Evolutionary conservation across 345 rosid genomes (phyloP), one percentile per base, ranked within the genome.

Genomic region (Dipteronia sinensis): DNA sequence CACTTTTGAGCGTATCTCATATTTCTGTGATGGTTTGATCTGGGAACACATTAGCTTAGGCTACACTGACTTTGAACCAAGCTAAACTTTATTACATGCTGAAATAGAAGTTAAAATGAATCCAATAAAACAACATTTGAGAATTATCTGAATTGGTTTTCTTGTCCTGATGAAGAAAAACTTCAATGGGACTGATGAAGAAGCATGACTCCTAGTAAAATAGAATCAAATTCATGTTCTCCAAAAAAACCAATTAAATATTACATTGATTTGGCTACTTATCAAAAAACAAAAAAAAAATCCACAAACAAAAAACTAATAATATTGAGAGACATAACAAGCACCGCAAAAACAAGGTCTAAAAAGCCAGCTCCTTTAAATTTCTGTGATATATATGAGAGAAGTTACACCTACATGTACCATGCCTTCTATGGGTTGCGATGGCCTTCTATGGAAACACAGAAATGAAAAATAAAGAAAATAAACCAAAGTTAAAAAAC

Each of bases 381-480:
- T 77, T 83, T 76, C 76, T 84, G 78, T 85, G 87, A 80, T 86
- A 89, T 87, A 79, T 78, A 78, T 66, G 77, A 76, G 78, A 78
- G 64, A 81, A 78, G 78, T 82, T 83, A 85, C 82, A 82, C 56
- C 89, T 82, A 80, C 84, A 81, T 81, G 76, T 82, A 82, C 87
- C 85, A 69, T 81, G 81, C 75, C 73, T 86, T 81, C 86, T 84
- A 82, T 83, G 38, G 76, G 67, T 74, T 84, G 83, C 68, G 74
- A 74, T 69, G 79, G 78, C 85, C 83, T 83, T 70, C 90, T 84
- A 84, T 78, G 73, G 73, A 49, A 77, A 80, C 83, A 84, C 71
- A 75, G 67, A 75, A 67, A 75, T 76, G 68, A 67, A 53, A 76
- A 77, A 67, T 67, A 64, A 71, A 62, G 72, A 77, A 72, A 77